Evolutionary conservation across 768 basidiomycete genomes (phyloP).

Genomic region (Kockovaella imperatae): DNA sequence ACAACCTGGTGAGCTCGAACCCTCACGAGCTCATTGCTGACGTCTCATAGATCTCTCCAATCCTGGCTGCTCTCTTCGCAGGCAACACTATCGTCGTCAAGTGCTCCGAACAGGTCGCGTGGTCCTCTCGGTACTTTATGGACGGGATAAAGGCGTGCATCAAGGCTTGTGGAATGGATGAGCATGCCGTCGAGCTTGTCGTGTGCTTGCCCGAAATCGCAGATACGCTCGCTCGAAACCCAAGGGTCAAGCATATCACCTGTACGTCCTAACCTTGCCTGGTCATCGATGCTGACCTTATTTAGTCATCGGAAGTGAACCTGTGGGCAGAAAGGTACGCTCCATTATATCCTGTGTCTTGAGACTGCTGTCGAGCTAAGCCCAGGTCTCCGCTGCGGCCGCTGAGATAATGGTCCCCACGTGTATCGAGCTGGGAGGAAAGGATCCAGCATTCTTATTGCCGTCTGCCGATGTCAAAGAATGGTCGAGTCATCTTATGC

Average conservation of each 20-base stretch:
- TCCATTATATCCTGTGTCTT: neutral
- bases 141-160: conserved; percentile 69
- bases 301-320: conserved; percentile 45
- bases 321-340: conserved; percentile 47
- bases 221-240: conserved; percentile 65
- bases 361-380: neutral
- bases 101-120: conserved; percentile 61
- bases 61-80: conserved; percentile 79
- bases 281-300: neutral
- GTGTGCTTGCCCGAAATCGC: conserved; percentile 86
- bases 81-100: conserved; percentile 87
- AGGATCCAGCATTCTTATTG: conserved; percentile 86
- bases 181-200: conserved; percentile 82
- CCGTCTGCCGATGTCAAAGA: conserved; percentile 73
- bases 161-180: conserved; percentile 69
- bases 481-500: conserved; percentile 76
- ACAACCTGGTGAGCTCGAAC: too few species aligned
- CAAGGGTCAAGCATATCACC: conserved; percentile 82
- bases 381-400: conserved; percentile 64
- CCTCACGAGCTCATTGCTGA: too few species aligned
- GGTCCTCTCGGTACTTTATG: conserved; percentile 71
- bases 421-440: conserved; percentile 90
- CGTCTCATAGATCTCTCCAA: conserved; percentile 94
- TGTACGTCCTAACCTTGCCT: conserved; percentile 24
- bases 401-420: conserved; percentile 82